Conservation (phyloP, 768 basidiomycete genomes). For the Collybia sordida region DNA sequence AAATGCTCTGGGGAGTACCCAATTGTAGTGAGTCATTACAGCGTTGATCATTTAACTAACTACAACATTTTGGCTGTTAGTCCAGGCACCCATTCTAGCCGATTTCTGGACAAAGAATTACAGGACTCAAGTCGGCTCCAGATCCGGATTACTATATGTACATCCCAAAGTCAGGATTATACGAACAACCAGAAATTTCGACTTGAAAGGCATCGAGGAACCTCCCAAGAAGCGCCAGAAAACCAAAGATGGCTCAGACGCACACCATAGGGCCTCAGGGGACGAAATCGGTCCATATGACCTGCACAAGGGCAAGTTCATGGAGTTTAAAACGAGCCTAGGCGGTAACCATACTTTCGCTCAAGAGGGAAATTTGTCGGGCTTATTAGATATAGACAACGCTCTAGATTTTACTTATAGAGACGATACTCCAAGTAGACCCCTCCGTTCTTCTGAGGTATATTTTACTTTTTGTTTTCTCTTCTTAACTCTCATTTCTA, state of each 20-base stretch:
- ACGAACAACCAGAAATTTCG: neutral
- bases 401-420: constrained; percentile 5
- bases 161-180: constrained; percentile 30
- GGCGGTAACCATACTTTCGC: too few species aligned
- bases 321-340: too few species aligned
- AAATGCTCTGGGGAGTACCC: constrained; percentile 69
- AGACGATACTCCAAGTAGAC: constrained; percentile 2
- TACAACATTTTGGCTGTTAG: constrained; percentile 31
- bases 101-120: constrained; percentile 78
- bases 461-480: neutral
- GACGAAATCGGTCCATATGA: neutral
- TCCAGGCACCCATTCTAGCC: constrained; percentile 62
- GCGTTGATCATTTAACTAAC: neutral
- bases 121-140: constrained; percentile 67
- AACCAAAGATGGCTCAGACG: constrained; percentile 14
- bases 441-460: constrained; percentile 60
- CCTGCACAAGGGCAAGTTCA: too few species aligned
- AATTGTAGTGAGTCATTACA: constrained; percentile 48
- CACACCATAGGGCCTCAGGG: neutral
- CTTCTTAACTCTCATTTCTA: neutral
- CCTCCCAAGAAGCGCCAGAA: constrained; percentile 51
- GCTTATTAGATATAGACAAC: neutral
- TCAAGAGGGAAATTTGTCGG: too few species aligned
- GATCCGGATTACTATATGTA: constrained; percentile 42
- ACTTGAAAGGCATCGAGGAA: constrained; percentile 27